phyloP scores from a whole-genome alignment of 2,329 filamentous ascomycete genomes.

The Blastomyces silverae region DNA sequence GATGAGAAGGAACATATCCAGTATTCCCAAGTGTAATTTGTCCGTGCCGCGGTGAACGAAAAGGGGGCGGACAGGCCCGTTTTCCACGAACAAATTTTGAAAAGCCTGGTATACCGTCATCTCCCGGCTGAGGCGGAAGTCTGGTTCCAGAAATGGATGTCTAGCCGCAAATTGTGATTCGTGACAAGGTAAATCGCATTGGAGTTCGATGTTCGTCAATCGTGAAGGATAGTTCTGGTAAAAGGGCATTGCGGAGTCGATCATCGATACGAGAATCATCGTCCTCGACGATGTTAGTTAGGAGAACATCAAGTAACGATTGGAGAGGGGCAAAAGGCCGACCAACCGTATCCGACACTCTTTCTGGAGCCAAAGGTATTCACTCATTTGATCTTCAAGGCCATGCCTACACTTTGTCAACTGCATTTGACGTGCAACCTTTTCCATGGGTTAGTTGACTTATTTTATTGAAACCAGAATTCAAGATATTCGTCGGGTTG shows the following conservation, averaged over 20 bases:
- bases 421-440: slow-evolving; percentile 38
- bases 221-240: slow-evolving; percentile 43
- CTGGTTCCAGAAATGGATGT: slow-evolving; percentile 40
- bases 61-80: slow-evolving; percentile 18
- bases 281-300: slow-evolving; percentile 26
- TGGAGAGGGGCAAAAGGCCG: background rate
- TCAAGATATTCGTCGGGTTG: background rate
- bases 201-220: slow-evolving; percentile 36
- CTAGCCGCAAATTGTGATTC: slow-evolving; percentile 36
- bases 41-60: slow-evolving; percentile 15
- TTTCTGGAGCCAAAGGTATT: slow-evolving; percentile 41
- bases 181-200: slow-evolving; percentile 41
- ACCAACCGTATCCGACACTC: slow-evolving; percentile 41
- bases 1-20: slow-evolving; percentile 42
- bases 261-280: slow-evolving; percentile 36
- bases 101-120: slow-evolving; percentile 37
- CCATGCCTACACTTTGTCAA: slow-evolving; percentile 36
- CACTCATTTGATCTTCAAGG: slow-evolving; percentile 34
- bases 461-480: background rate
- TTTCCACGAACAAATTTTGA: slow-evolving; percentile 34
- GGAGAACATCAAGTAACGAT: background rate
- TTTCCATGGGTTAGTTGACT: slow-evolving; percentile 6
- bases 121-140: slow-evolving; percentile 35
- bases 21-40: slow-evolving; percentile 29
- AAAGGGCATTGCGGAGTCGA: slow-evolving; percentile 43